Base-by-base conservation (phyloP, 164 flowering plant genomes). In the Macadamia integrifolia region DNA sequence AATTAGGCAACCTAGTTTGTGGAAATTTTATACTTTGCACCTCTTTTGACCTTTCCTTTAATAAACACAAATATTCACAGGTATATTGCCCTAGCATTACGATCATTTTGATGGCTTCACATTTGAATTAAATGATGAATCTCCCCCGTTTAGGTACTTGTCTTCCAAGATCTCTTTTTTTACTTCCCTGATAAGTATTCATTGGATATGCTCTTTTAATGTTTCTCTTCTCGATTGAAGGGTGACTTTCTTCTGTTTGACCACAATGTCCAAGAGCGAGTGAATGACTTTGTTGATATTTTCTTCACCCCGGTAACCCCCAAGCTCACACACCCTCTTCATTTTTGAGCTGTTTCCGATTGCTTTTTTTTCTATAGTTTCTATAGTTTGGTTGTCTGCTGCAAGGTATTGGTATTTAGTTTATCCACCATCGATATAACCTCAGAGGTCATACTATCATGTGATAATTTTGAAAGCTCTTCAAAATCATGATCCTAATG, bases 31-130 rank as follows among this genome's bases (percentile, higher is more conserved):
- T 13, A 48, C 57, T 28, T 5, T 35, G 31, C 8, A 31, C 10
- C 9, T 46, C 46, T 6, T 9, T 35, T 52, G 9, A 44, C 11
- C 28, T 58, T 56, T 66, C 12, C 14, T 15, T 52, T 42, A n/a
- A 13, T 65, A 28, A 14, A 9, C 10, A 40, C 72, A 86, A 89
- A 84, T 87, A 55, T 87, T 87, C 80, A 64, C 88, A 59, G 86
- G 89, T 70, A 81, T 83, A 58, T 87, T 87, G 69, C 84, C 86
- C n/a, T 71, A 63, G 56, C 72, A 79, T 75, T 87, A 87, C 73
- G 89, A 79, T 32, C 87, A 88, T 65, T 89, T 89, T 10, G 43
- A 64, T 78, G 80, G 77, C 53, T 87, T 87, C 71, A 72, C 79
- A 66, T 87, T 73, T 77, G 92, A 87, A 80, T 79, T 87, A 31